A percentile compares a stretch with the other conserved stretches of the same genome.
Conservation (phyloP, 192 early-diverging fungal species). For the Coemansia biformis region DNA sequence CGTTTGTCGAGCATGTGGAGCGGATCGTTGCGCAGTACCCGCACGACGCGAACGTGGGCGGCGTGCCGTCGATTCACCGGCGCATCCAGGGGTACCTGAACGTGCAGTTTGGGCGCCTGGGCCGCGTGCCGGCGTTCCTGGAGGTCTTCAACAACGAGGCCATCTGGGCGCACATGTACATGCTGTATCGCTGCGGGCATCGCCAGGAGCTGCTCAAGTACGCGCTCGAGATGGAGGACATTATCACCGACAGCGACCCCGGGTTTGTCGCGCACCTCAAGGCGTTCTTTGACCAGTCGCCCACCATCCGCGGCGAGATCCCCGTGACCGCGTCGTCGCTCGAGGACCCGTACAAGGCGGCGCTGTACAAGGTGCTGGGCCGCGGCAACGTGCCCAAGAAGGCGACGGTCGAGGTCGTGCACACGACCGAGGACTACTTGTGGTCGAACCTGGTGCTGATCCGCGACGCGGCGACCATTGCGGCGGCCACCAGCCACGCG, state of each 20-base stretch:
- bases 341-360: conserved; percentile 88
- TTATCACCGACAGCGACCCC: conserved; percentile 57
- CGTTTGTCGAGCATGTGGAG: conserved; percentile 52
- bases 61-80: conserved; percentile 68
- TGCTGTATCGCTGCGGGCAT: conserved; percentile 73
- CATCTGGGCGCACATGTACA: conserved; percentile 84
- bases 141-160: conserved; percentile 56
- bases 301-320: conserved; percentile 33
- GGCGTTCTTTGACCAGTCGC: conserved; percentile 49
- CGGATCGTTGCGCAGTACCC: conserved; percentile 56
- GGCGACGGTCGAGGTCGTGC: conserved; percentile 61
- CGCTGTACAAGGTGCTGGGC: conserved; percentile 85
- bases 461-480: conserved; percentile 52
- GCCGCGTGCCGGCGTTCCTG: conserved; percentile 39
- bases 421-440: conserved; percentile 85
- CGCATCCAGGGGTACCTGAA: conserved; percentile 69
- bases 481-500: conserved; percentile 7
- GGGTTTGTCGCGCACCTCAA: conserved; percentile 68
- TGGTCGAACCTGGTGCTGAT: conserved; percentile 81
- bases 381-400: conserved; percentile 75
- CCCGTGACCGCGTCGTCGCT: conserved; percentile 43
- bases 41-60: conserved; percentile 67
- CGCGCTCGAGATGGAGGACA: conserved; percentile 53
- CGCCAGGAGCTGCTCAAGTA: conserved; percentile 63
- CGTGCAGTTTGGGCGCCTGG: conserved; percentile 60